Conservation (phyloP, 257 asterid genomes). For the Echites panduratus region DNA sequence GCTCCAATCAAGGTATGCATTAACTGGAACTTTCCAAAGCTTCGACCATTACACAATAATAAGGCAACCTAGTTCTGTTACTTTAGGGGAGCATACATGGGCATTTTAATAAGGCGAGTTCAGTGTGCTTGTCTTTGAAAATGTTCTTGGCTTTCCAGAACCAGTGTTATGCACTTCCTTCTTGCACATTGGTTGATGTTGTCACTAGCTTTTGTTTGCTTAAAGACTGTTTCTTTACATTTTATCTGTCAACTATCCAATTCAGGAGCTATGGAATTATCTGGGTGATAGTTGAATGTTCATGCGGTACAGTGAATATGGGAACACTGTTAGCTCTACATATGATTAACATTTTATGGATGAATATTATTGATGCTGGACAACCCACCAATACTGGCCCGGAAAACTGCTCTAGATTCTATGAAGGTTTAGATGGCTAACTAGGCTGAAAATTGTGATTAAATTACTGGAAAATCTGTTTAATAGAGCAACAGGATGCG, state of each 20-base stretch:
- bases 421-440: background rate
- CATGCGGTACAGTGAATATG: background rate
- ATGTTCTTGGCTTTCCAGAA: slow-evolving; percentile 6
- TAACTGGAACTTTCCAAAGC: too few species aligned
- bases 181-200: background rate
- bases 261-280: background rate
- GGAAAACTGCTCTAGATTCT: background rate
- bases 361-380: background rate
- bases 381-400: background rate
- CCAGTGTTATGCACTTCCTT: background rate
- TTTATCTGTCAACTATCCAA: background rate
- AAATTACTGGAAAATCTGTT: background rate
- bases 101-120: too few species aligned
- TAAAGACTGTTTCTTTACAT: background rate
- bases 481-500: background rate
- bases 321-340: background rate
- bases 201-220: background rate
- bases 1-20: slow-evolving; percentile 94
- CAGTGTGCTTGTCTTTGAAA: background rate
- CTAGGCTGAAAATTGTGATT: background rate
- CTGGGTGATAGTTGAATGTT: background rate
- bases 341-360: background rate
- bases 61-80: too few species aligned
- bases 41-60: too few species aligned
- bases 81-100: too few species aligned